Evolutionary conservation across 371 early-diverging fungal genomes (phyloP).

Genomic region (Mortierella sp.): DNA sequence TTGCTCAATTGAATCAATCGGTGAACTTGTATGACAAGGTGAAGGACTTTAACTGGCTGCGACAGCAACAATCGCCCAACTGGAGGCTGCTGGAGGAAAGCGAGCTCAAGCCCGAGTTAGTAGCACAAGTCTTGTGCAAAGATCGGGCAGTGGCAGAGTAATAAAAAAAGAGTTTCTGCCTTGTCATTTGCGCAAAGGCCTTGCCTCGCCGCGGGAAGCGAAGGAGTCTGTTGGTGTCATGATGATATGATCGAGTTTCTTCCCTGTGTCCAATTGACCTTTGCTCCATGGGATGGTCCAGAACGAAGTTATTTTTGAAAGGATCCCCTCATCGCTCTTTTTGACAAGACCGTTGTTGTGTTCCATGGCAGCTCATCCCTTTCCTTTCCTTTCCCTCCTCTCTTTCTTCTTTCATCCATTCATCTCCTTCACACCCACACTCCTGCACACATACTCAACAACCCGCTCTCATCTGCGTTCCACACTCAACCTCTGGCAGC

Average conservation of each 20-base stretch:
- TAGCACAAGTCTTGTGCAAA: constrained; percentile 19
- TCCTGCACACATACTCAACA: too few species aligned
- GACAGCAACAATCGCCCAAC: constrained; percentile 82
- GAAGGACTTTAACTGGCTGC: constrained; percentile 91
- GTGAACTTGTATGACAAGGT: constrained; percentile 71
- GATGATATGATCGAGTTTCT: background rate
- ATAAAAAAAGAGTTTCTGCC: background rate
- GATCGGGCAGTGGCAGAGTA: constrained; percentile 20
- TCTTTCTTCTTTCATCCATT: background rate
- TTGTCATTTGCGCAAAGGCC: background rate
- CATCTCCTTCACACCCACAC: background rate
- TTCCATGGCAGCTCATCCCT: background rate
- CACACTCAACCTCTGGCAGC: too few species aligned
- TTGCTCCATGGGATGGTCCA: background rate
- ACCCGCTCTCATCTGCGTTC: too few species aligned
- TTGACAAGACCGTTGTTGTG: background rate
- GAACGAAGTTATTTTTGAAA: background rate
- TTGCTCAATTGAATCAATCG: constrained; percentile 49
- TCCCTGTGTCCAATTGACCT: background rate
- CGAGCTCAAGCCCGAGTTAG: constrained; percentile 24
- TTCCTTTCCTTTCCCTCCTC: background rate
- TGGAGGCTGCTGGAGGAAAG: constrained; percentile 64
- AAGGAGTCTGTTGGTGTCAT: background rate
- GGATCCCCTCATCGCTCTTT: background rate
- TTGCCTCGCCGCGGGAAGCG: background rate